Evolutionary conservation across 2,329 filamentous ascomycete genomes (phyloP).

Genomic region (Monilinia fructigena): DNA sequence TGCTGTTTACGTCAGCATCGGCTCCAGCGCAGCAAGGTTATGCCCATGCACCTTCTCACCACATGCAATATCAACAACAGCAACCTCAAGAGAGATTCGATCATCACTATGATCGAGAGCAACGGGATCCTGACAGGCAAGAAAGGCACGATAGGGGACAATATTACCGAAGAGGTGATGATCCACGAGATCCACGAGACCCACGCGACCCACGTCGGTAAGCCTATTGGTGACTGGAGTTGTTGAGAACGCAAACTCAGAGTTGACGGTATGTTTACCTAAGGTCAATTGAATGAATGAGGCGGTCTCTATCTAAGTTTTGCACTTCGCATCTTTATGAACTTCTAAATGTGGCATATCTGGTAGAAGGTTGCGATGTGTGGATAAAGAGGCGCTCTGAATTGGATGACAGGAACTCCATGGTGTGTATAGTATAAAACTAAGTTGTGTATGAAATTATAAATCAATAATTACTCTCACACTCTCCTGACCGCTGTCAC

Average conservation of each 20-base stretch:
- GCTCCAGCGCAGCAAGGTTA: slow-evolving; percentile 32
- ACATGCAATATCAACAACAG: slow-evolving; percentile 31
- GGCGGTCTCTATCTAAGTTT: not conserved
- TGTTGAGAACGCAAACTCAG: not conserved
- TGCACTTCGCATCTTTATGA: not conserved
- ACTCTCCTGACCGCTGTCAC: not conserved
- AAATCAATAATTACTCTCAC: not conserved
- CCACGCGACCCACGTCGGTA: slow-evolving; percentile 2
- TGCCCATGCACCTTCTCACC: slow-evolving; percentile 30
- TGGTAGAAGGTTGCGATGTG: not conserved
- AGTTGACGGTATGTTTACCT: not conserved
- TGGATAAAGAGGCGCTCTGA: not conserved
- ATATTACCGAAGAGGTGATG: slow-evolving; percentile 10
- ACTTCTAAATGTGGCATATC: not conserved
- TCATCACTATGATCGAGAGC: slow-evolving; percentile 17
- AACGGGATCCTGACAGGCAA: slow-evolving; percentile 17
- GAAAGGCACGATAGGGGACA: slow-evolving; percentile 8
- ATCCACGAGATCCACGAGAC: not conserved
- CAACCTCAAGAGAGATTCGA: slow-evolving; percentile 23
- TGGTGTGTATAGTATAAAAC: not conserved
- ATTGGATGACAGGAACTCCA: not conserved
- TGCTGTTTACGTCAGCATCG: slow-evolving; percentile 30
- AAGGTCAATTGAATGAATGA: not conserved
- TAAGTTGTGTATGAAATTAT: not conserved
- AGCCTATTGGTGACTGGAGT: not conserved